Evolutionary conservation across 179 eudicot genomes (phyloP).

Genomic region (Spinacia oleracea): DNA sequence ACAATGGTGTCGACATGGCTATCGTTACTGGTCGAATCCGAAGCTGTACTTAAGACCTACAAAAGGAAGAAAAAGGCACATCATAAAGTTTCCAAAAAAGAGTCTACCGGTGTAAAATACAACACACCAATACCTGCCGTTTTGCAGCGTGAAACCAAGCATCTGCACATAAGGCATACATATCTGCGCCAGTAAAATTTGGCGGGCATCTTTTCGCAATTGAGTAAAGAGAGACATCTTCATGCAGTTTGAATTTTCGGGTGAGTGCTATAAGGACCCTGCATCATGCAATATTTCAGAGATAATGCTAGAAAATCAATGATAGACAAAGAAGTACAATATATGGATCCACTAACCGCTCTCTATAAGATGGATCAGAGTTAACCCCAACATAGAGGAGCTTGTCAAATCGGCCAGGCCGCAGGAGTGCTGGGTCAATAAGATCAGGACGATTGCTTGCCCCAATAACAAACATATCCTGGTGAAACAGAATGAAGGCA

Average conservation of each 20-base stretch:
- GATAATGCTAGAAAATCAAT: slow-evolving; percentile 8
- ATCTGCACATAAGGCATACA: slow-evolving; percentile 98
- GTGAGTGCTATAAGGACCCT: slow-evolving; percentile 91
- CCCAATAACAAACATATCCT: slow-evolving; percentile 97
- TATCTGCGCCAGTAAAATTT: slow-evolving; percentile 96
- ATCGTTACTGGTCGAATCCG: slow-evolving; percentile 42
- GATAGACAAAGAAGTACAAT: not conserved
- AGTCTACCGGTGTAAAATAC: not conserved
- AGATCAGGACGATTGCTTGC: slow-evolving; percentile 99
- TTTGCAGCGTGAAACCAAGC: slow-evolving; percentile 99
- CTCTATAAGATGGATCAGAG: slow-evolving; percentile 85
- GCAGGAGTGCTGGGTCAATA: slow-evolving; percentile 88
- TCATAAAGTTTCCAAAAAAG: not conserved
- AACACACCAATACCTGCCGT: slow-evolving; percentile 56
- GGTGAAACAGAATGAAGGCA: slow-evolving; percentile 19
- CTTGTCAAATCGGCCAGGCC: slow-evolving; percentile 98
- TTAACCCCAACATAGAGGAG: slow-evolving; percentile 91
- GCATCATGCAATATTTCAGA: slow-evolving; percentile 16
- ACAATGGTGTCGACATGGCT: slow-evolving; percentile 53
- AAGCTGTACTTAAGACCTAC: slow-evolving; percentile 51
- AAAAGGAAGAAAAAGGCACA: slow-evolving; percentile 11
- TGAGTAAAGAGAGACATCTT: slow-evolving; percentile 73
- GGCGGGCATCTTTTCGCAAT: slow-evolving; percentile 91
- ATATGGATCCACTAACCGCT: slow-evolving; percentile 56
- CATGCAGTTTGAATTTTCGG: slow-evolving; percentile 79